phyloP scores from a whole-genome alignment of 768 basidiomycete genomes.

The Trametes punicea region DNA sequence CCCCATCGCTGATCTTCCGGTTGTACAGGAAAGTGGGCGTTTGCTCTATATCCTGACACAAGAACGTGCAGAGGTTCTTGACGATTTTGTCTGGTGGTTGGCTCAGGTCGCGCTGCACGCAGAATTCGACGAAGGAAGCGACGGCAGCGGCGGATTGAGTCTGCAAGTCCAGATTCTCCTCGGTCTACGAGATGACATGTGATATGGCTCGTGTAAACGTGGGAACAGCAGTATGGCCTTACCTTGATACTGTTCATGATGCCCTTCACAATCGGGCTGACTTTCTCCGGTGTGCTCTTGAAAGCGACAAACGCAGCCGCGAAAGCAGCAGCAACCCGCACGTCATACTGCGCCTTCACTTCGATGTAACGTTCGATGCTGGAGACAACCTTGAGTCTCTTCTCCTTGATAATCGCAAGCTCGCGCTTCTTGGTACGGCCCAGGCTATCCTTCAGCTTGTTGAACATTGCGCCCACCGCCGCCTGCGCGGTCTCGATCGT shows the following conservation, averaged over 20 bases:
- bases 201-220: background rate
- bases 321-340: conserved; percentile 83
- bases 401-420: conserved; percentile 69
- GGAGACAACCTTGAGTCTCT: conserved; percentile 60
- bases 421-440: conserved; percentile 79
- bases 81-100: conserved; percentile 96
- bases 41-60: conserved; percentile 86
- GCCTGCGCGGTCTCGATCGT: conserved; percentile 74
- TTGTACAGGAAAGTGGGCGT: conserved; percentile 85
- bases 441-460: conserved; percentile 68
- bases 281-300: conserved; percentile 82
- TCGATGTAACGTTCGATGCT: conserved; percentile 79
- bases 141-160: conserved; percentile 83
- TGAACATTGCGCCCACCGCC: conserved; percentile 69
- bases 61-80: conserved; percentile 94
- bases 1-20: conserved; percentile 61
- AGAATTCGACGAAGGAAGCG: conserved; percentile 85
- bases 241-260: conserved; percentile 99
- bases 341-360: conserved; percentile 81
- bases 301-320: conserved; percentile 91
- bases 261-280: conserved; percentile 94
- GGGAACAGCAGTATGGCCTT: conserved; percentile 16
- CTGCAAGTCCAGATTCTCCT: conserved; percentile 87
- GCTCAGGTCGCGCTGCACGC: conserved; percentile 62
- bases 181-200: conserved; percentile 49